Conservation (phyloP, 352 stramenopile genomes). For the Pythium chondricola region DNA sequence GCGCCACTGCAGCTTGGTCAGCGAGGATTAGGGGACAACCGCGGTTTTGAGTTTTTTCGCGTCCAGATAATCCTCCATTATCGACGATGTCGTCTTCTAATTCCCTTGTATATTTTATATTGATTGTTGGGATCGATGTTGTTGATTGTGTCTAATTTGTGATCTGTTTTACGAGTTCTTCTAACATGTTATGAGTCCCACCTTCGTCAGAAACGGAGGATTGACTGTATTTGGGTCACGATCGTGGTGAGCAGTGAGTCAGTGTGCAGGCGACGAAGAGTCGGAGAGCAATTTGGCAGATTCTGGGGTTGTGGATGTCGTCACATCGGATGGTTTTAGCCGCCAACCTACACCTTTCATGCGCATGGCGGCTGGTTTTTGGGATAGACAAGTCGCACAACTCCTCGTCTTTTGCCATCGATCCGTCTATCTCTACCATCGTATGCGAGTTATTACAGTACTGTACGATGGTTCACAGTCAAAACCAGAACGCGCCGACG, state of each 20-base stretch:
- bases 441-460: not conserved
- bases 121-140: not conserved
- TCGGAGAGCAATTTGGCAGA: conserved; percentile 10
- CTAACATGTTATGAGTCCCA: too few species aligned
- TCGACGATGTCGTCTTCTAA: not conserved
- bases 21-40: conserved; percentile 16
- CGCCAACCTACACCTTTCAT: conserved; percentile 2
- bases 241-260: too few species aligned
- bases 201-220: too few species aligned
- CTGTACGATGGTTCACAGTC: not conserved
- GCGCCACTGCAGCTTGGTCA: conserved; percentile 14
- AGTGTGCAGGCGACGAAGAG: conserved; percentile 10
- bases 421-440: conserved; percentile 11
- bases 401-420: conserved; percentile 11
- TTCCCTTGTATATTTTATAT: conserved; percentile 2
- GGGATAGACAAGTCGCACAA: conserved; percentile 21
- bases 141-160: not conserved
- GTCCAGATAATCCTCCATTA: not conserved
- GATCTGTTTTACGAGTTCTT: too few species aligned
- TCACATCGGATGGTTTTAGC: not conserved
- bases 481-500: conserved; percentile 20
- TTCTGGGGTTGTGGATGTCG: conserved; percentile 2
- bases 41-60: too few species aligned
- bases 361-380: conserved; percentile 12
- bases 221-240: too few species aligned